These are phyloP conservation scores for Brassica hybrid DNA, from an alignment of 441 rosid genomes.

Conservation along the genomic window DNA sequence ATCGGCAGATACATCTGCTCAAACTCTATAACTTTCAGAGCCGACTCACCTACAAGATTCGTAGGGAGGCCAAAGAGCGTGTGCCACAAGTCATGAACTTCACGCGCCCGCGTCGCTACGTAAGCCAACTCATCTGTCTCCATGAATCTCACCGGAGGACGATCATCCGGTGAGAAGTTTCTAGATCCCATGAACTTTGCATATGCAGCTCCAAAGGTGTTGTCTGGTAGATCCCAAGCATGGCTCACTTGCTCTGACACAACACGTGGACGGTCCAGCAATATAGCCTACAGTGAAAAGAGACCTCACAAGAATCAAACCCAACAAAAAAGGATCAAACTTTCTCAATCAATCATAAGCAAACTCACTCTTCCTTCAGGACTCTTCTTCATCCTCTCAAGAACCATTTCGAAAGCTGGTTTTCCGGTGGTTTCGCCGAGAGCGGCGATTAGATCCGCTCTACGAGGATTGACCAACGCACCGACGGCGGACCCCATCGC, in stretches of 20 bases:
- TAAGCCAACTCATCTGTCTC: too few species aligned
- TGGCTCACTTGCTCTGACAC: slow-evolving; percentile 67
- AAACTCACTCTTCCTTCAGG: slow-evolving; percentile 75
- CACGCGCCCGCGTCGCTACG: too few species aligned
- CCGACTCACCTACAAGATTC: too few species aligned
- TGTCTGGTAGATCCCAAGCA: slow-evolving; percentile 87
- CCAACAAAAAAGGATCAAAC: background rate
- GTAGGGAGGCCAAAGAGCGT: too few species aligned
- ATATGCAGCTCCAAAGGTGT: slow-evolving; percentile 92
- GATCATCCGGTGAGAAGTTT: too few species aligned
- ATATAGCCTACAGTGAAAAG: slow-evolving; percentile 55
- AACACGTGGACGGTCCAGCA: slow-evolving; percentile 77
- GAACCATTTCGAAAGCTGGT: slow-evolving; percentile 86
- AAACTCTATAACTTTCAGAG: too few species aligned
- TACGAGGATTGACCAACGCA: slow-evolving; percentile 77
- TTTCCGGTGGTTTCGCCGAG: slow-evolving; percentile 90
- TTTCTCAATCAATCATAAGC: background rate
- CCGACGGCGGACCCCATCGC: slow-evolving; percentile 89
- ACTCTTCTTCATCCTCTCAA: slow-evolving; percentile 74
- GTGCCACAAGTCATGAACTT: too few species aligned
- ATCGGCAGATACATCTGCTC: too few species aligned
- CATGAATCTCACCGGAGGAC: too few species aligned
- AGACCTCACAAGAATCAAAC: slow-evolving; percentile 61
- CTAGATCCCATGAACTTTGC: slow-evolving; percentile 94
- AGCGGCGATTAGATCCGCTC: slow-evolving; percentile 91